Percentiles rank a stretch among this genome's conserved stretches.
Evolutionary conservation across 2,329 filamentous ascomycete genomes (phyloP).

Genomic region (Fonsecaea erecta): DNA sequence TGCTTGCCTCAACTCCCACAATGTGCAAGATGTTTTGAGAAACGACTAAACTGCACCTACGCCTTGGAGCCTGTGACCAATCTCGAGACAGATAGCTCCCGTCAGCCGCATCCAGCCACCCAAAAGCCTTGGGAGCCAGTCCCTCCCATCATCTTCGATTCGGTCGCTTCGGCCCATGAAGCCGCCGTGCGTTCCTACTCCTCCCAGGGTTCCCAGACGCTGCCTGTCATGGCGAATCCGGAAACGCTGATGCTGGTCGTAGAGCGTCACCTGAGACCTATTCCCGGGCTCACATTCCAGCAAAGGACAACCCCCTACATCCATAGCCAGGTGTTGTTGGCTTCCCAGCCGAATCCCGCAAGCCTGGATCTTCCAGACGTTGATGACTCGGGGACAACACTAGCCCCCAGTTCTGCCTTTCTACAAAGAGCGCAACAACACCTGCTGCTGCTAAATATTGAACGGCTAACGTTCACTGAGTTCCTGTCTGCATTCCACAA

Average conservation of each 20-base stretch:
- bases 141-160: conserved; percentile 23
- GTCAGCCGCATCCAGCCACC: neutral
- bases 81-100: neutral
- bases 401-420: neutral
- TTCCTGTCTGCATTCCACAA: conserved; percentile 28
- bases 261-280: conserved; percentile 18
- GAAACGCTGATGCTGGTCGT: conserved; percentile 19
- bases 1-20: conserved; percentile 59
- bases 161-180: conserved; percentile 28
- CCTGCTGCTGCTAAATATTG: conserved; percentile 15
- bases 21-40: conserved; percentile 59
- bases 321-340: conserved; percentile 25
- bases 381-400: neutral
- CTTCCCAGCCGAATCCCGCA: neutral
- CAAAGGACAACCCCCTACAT: conserved; percentile 28
- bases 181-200: conserved; percentile 23
- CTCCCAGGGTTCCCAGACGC: conserved; percentile 6
- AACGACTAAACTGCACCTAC: conserved; percentile 57
- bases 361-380: neutral
- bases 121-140: conserved; percentile 20
- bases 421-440: conserved; percentile 5
- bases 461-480: conserved; percentile 13
- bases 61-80: conserved; percentile 35
- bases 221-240: conserved; percentile 20
- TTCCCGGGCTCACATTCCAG: conserved; percentile 26